Percentiles rank a stretch among this genome's conserved stretches.
Conservation (phyloP, 2,329 filamentous ascomycete genomes). For the Conoideocrella luteorostrata region DNA sequence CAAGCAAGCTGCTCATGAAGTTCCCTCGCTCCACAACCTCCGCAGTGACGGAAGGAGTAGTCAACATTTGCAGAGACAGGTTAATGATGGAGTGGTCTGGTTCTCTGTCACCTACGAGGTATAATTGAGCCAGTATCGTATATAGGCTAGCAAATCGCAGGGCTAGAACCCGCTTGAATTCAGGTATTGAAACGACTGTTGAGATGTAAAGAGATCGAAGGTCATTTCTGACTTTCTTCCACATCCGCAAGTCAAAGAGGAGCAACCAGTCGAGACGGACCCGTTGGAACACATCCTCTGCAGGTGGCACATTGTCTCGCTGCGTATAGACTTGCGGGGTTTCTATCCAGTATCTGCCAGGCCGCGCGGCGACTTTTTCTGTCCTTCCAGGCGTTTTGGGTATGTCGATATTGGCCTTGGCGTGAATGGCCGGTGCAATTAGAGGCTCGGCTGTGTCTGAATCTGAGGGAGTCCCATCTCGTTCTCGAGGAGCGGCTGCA, state of each 20-base stretch:
- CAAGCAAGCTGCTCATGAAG: slow-evolving; percentile 90
- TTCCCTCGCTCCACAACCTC: slow-evolving; percentile 94
- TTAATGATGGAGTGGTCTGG: slow-evolving; percentile 99
- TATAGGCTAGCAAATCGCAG: slow-evolving; percentile 93
- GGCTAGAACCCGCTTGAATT: slow-evolving; percentile 92
- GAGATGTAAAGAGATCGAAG: slow-evolving; percentile 91
- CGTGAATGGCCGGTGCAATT: slow-evolving; percentile 54
- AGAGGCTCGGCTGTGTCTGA: slow-evolving; percentile 63
- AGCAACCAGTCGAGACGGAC: slow-evolving; percentile 92
- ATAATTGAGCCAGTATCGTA: slow-evolving; percentile 86
- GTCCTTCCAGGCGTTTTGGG: slow-evolving; percentile 71
- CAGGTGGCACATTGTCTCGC: slow-evolving; percentile 55
- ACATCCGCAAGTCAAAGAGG: slow-evolving; percentile 88
- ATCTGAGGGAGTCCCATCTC: slow-evolving; percentile 63
- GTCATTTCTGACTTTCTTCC: slow-evolving; percentile 91
- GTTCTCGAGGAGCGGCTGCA: slow-evolving; percentile 39
- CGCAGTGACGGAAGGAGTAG: slow-evolving; percentile 90
- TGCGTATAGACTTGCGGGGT: slow-evolving; percentile 65
- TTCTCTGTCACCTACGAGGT: slow-evolving; percentile 91
- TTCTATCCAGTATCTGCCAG: slow-evolving; percentile 80
- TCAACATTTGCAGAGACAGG: slow-evolving; percentile 91
- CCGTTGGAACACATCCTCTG: slow-evolving; percentile 84
- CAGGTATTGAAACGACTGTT: slow-evolving; percentile 88
- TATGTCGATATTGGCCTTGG: slow-evolving; percentile 63
- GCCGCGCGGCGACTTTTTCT: slow-evolving; percentile 45